Conservation (phyloP, 768 basidiomycete genomes). For the Panellus pusillus region DNA sequence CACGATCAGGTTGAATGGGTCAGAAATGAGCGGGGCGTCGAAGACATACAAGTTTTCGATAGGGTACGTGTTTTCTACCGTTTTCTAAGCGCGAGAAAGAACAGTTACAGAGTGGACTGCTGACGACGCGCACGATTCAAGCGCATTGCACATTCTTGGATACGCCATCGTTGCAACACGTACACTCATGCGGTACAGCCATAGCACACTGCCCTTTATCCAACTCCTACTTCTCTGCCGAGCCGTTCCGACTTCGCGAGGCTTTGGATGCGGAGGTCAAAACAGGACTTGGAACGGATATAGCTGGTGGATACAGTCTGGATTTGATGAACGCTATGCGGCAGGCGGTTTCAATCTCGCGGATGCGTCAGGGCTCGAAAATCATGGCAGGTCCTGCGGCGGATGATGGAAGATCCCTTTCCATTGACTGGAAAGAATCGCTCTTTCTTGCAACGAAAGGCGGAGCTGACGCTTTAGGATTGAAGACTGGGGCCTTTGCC, state of each 20-base stretch:
- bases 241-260: constrained; percentile 68
- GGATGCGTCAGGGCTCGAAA: constrained; percentile 59
- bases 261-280: constrained; percentile 62
- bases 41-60: constrained; percentile 78
- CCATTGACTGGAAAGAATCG: constrained; percentile 79
- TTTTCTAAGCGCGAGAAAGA: neutral
- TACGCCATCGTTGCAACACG: constrained; percentile 46
- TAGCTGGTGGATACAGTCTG: constrained; percentile 83
- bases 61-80: constrained; percentile 38
- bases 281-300: constrained; percentile 82
- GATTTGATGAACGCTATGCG: constrained; percentile 83
- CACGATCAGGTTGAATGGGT: constrained; percentile 78
- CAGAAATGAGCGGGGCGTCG: constrained; percentile 50
- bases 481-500: constrained; percentile 47
- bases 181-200: constrained; percentile 53
- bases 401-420: constrained; percentile 32
- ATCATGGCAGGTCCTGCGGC: constrained; percentile 23
- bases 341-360: constrained; percentile 68
- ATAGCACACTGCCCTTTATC: constrained; percentile 89
- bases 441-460: constrained; percentile 82
- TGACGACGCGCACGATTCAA: constrained; percentile 70
- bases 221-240: constrained; percentile 82
- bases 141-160: constrained; percentile 87
- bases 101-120: constrained; percentile 50
- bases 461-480: constrained; percentile 68